These are phyloP conservation scores for Tulasnella sp. DNA, from an alignment of 768 basidiomycete species.

Conservation along the genomic window DNA sequence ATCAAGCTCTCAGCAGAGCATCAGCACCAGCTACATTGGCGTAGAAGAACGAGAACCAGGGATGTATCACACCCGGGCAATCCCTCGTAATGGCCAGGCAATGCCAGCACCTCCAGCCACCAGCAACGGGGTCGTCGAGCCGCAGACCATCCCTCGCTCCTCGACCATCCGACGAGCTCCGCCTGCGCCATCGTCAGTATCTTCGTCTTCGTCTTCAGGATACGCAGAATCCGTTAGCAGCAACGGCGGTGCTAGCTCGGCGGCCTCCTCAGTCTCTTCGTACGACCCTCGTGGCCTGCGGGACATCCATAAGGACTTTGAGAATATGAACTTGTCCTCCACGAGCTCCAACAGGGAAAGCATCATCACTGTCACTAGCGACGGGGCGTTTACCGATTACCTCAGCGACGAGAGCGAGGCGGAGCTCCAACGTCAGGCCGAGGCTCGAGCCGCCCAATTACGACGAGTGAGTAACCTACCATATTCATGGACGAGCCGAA, in stretches of 20 bases:
- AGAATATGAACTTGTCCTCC: background rate
- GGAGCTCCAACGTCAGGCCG: slow-evolving; percentile 78
- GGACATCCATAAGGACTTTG: slow-evolving; percentile 10
- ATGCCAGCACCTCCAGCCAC: background rate
- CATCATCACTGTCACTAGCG: slow-evolving; percentile 59
- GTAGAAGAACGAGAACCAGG: slow-evolving; percentile 9
- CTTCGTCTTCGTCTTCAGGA: slow-evolving; percentile 14
- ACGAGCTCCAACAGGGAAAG: slow-evolving; percentile 20
- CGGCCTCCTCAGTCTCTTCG: slow-evolving; percentile 26
- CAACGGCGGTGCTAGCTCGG: slow-evolving; percentile 21
- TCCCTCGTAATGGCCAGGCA: background rate
- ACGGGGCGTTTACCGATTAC: slow-evolving; percentile 84
- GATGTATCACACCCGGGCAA: slow-evolving; percentile 15
- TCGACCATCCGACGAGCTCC: background rate
- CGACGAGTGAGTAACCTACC: background rate
- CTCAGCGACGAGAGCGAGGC: slow-evolving; percentile 61
- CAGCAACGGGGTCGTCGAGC: background rate
- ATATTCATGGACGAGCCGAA: background rate
- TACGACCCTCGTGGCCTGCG: background rate
- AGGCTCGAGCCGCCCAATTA: slow-evolving; percentile 65
- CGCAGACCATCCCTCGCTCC: background rate
- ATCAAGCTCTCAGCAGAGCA: slow-evolving; percentile 13
- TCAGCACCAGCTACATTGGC: slow-evolving; percentile 17
- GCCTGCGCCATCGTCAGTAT: background rate
- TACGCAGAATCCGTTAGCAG: slow-evolving; percentile 3